These are phyloP conservation scores for Prunus fruticosa DNA, from an alignment of 306 rosid genomes.

Conservation along the genomic window DNA sequence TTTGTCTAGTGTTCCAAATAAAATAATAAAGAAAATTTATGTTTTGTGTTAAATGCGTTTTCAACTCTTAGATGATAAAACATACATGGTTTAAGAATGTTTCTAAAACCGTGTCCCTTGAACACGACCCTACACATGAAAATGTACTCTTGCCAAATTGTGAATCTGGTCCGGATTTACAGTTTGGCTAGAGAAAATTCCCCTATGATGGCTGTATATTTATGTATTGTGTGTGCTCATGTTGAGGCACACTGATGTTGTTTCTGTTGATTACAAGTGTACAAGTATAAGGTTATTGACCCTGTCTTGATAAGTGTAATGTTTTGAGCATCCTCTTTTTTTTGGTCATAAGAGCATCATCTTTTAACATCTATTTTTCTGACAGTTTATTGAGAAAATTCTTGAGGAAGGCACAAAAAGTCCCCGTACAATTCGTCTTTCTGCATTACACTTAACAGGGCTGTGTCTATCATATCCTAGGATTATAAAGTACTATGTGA, in stretches of 20 bases:
- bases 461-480: slow-evolving; percentile 77
- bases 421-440: slow-evolving; percentile 96
- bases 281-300: background rate
- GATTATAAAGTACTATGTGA: slow-evolving; percentile 73
- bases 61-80: too few species aligned
- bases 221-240: background rate
- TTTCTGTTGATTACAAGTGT: background rate
- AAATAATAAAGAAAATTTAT: too few species aligned
- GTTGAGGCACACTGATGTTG: background rate
- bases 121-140: too few species aligned
- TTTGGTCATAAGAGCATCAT: slow-evolving; percentile 5
- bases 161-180: too few species aligned
- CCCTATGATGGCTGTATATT: too few species aligned
- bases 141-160: too few species aligned
- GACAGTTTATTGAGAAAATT: slow-evolving; percentile 74
- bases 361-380: slow-evolving; percentile 17
- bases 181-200: too few species aligned
- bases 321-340: too few species aligned
- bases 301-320: background rate
- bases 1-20: too few species aligned
- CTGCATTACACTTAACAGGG: slow-evolving; percentile 92
- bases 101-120: too few species aligned
- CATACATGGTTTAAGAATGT: too few species aligned
- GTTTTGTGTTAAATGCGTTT: too few species aligned
- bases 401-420: slow-evolving; percentile 90